A percentile compares a stretch with the other conserved stretches of the same genome.
phyloP scores from a whole-genome alignment of 2,329 filamentous ascomycete species.

The Epichloe aotearoae region DNA sequence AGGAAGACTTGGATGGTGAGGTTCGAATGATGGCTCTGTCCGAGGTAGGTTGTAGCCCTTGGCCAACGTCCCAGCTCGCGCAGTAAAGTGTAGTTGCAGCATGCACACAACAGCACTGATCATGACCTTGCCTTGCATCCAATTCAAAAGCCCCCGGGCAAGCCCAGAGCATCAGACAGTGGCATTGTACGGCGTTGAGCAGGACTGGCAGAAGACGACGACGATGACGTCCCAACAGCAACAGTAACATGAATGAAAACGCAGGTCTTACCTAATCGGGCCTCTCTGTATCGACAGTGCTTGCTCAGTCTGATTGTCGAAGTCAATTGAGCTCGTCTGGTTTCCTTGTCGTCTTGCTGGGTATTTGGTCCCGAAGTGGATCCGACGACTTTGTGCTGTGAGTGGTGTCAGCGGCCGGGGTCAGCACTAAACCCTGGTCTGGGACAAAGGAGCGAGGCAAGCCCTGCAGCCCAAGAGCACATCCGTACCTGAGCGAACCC shows the following conservation, averaged over 20 bases:
- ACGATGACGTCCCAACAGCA: not conserved
- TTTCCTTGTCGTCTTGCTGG: not conserved
- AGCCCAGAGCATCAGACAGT: not conserved
- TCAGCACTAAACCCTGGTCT: conserved; percentile 6
- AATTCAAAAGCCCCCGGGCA: not conserved
- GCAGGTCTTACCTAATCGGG: not conserved
- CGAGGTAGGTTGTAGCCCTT: not conserved
- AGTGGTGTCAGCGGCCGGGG: conserved; percentile 4
- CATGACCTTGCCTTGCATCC: not conserved
- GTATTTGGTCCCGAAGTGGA: conserved; percentile 1
- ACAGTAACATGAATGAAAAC: not conserved
- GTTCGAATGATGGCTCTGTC: not conserved
- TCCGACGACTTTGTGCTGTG: not conserved
- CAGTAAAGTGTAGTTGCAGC: not conserved
- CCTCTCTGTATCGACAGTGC: not conserved
- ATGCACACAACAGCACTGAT: conserved; percentile 1
- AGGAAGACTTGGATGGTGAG: not conserved
- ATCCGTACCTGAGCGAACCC: conserved; percentile 4
- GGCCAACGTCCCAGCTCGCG: conserved; percentile 1
- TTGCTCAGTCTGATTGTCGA: not conserved
- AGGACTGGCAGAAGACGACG: not conserved
- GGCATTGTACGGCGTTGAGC: not conserved
- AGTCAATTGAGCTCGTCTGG: conserved; percentile 3
- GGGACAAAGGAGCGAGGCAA: not conserved
- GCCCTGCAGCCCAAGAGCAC: conserved; percentile 3